phyloP scores from a whole-genome alignment of 306 rosid species.

The Quercus dentata region DNA sequence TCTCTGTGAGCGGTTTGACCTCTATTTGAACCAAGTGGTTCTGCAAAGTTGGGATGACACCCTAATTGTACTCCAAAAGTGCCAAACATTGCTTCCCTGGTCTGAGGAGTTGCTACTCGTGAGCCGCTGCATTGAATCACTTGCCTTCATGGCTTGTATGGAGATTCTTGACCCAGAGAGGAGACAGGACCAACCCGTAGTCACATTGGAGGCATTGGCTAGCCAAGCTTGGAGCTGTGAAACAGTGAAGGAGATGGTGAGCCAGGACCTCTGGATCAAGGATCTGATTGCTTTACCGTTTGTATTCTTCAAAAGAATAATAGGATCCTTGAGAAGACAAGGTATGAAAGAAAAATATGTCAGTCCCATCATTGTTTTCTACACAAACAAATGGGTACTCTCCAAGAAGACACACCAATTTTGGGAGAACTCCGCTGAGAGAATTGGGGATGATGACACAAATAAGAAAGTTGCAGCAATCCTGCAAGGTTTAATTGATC shows the following conservation, averaged over 20 bases:
- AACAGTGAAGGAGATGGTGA: conserved; percentile 43
- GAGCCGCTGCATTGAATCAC: conserved; percentile 84
- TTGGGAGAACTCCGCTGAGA: conserved; percentile 46
- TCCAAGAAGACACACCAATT: conserved; percentile 46
- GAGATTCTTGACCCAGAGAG: conserved; percentile 86
- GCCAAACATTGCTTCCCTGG: conserved; percentile 71
- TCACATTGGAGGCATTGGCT: conserved; percentile 58
- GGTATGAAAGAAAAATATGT: conserved; percentile 88
- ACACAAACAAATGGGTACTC: conserved; percentile 71
- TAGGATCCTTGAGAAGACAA: conserved; percentile 75
- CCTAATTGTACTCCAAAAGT: conserved; percentile 72
- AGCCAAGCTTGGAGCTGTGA: conserved; percentile 59
- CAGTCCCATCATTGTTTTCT: conserved; percentile 71
- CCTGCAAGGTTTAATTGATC: conserved; percentile 71
- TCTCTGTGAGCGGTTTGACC: conserved; percentile 72
- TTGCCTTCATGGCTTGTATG: conserved; percentile 98
- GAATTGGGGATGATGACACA: conserved; percentile 28
- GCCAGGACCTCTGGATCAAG: conserved; percentile 77
- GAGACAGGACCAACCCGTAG: conserved; percentile 55
- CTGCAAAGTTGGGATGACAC: conserved; percentile 94
- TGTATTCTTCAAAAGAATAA: conserved; percentile 70
- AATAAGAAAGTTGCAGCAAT: conserved; percentile 34
- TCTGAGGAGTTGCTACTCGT: conserved; percentile 74
- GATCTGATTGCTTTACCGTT: conserved; percentile 78
- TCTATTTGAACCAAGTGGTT: conserved; percentile 78